Base-by-base conservation (phyloP, 2,329 filamentous ascomycete species). In the Aspergillus novofumigatus region DNA sequence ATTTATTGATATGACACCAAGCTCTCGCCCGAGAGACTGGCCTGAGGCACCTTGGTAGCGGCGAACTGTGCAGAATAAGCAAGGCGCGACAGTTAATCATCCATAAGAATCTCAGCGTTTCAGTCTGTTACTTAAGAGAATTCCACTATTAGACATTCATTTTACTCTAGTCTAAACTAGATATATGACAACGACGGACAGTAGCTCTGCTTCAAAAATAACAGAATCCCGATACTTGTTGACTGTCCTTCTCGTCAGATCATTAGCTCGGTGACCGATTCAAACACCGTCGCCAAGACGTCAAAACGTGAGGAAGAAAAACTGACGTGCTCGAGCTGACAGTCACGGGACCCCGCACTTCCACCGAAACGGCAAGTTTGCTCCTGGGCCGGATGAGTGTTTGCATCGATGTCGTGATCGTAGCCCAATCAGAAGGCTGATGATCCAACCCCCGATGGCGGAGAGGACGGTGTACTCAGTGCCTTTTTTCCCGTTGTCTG, bases 341-440 rank as follows among this genome's bases (percentile, higher is more conserved):
- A 29, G 63, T 72, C 69, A 72, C 68, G 65, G 62, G 69, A 65
- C 59, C 62, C 64, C 61, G 63, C 65, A 65, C 66, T 59, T 62
- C 49, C 10, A 65, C 63, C 45, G 51, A 69, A 61, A 9, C 3
- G 62, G 69, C 21, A 63, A 56, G 69, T 73, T 73, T 73, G 71
- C 64, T 66, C 53, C 3, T 1, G n/a, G 51, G 35, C 29, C 41
- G 28, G 20, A 38, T 23, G 14, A 23, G 45, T 51, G 67, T 72
- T 73, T 71, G 69, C 72, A 74, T 68, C 72, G 74, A 77, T 77
- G 75, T 76, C 75, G 75, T 77, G 75, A 76, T 77, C 75, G 62
- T 47, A 56, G 55, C 55, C 75, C 75, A 77, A 77, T 77, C 59
- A 74, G 52, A 58, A 51, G 21, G 25, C 55, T 61, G 68, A 64